phyloP scores from a whole-genome alignment of 352 stramenopile genomes.

The Phytophthora foliorum region DNA sequence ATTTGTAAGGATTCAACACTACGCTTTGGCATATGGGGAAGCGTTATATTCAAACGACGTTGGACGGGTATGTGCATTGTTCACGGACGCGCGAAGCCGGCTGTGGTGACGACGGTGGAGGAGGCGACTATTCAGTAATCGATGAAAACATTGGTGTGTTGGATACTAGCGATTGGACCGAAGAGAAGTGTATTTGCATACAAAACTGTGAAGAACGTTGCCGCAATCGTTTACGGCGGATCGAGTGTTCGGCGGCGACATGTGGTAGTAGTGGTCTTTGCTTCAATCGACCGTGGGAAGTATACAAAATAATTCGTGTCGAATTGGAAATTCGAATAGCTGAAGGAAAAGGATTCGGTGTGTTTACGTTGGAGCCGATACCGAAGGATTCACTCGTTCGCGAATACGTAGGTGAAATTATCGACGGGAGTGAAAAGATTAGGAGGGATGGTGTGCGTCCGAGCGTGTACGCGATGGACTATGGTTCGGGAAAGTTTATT shows the following conservation, averaged over 20 bases:
- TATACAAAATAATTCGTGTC: not conserved
- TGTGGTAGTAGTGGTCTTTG: not conserved
- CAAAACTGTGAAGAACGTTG: not conserved
- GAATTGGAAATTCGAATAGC: not conserved
- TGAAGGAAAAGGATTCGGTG: not conserved
- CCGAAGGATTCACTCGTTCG: not conserved
- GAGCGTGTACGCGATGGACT: not conserved
- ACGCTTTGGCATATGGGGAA: no score
- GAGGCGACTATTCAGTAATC: no score
- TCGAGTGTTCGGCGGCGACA: not conserved
- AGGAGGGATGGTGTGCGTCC: not conserved
- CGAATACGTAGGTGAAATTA: not conserved
- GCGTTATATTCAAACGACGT: no score
- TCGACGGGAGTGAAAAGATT: not conserved
- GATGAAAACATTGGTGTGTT: not conserved
- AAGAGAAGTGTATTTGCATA: not conserved
- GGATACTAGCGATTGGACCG: not conserved
- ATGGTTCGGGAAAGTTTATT: not conserved
- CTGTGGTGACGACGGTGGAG: no score
- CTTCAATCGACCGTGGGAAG: not conserved
- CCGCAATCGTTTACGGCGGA: not conserved
- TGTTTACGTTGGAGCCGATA: not conserved
- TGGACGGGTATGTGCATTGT: no score
- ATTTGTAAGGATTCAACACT: no score
- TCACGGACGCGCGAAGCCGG: no score